Conservation (phyloP, 176 grass and related monocot genomes). For the Luzula sylvatica region DNA sequence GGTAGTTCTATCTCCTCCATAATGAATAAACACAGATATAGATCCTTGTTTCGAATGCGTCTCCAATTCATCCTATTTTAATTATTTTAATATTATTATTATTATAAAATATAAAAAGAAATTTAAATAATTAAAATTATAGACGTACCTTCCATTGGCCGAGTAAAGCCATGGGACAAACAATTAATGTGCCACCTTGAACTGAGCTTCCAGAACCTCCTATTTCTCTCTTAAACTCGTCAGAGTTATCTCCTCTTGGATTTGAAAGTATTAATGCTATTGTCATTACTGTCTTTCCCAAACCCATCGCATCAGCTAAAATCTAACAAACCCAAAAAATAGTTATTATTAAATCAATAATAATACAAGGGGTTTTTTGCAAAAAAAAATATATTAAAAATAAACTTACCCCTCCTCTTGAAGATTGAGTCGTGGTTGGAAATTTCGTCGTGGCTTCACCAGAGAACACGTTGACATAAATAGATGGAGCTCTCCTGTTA, state of each 20-base stretch:
- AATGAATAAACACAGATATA: constrained; percentile 76
- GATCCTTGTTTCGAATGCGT: constrained; percentile 49
- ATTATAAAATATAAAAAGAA: constrained; percentile 14
- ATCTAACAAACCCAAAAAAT: constrained; percentile 51
- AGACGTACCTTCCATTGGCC: constrained; percentile 81
- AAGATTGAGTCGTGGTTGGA: constrained; percentile 46
- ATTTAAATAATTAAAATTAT: neutral
- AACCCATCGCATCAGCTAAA: constrained; percentile 87
- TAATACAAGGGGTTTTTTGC: neutral
- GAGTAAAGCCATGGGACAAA: constrained; percentile 78
- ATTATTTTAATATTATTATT: constrained; percentile 6
- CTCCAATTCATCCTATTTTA: constrained; percentile 60
- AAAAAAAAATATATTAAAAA: constrained; percentile 19
- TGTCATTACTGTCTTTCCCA: constrained; percentile 95
- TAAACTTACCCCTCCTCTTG: constrained; percentile 70
- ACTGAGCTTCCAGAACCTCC: constrained; percentile 4
- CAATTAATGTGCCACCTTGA: constrained; percentile 73
- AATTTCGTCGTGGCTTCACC: constrained; percentile 65
- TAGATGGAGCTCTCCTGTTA: constrained; percentile 55
- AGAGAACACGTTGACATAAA: constrained; percentile 81
- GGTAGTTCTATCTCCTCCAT: constrained; percentile 57
- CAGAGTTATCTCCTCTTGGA: constrained; percentile 36
- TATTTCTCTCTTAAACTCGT: constrained; percentile 17
- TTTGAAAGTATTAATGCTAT: constrained; percentile 78
- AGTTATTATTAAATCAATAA: constrained; percentile 15